Percentiles rank a stretch among this genome's conserved stretches.
phyloP scores from a whole-genome alignment of 495 filamentous ascomycete genomes.

The Aspergillus leporis region DNA sequence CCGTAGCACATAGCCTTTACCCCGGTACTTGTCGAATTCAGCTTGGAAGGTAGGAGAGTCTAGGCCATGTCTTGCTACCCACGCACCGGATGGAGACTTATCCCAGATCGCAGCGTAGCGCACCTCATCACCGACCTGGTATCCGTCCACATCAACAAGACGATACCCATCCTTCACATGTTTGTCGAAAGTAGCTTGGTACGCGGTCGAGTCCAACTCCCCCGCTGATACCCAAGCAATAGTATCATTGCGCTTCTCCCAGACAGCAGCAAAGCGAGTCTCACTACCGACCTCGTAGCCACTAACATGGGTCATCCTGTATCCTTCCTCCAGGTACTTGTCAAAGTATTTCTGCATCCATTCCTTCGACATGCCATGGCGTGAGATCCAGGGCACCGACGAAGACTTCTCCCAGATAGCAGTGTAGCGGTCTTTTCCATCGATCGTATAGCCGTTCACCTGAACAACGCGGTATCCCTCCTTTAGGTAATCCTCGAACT shows the following conservation, averaged over 20 bases:
- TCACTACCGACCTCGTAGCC: conserved; percentile 19
- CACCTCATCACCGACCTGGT: conserved; percentile 12
- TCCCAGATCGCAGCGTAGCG: conserved; percentile 26
- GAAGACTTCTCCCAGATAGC: conserved; percentile 25
- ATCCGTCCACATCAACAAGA: conserved; percentile 21
- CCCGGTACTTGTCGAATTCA: conserved; percentile 20
- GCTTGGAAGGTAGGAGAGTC: conserved; percentile 20
- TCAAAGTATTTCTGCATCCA: conserved; percentile 15
- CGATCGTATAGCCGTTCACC: conserved; percentile 23
- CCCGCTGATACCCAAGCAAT: conserved; percentile 14
- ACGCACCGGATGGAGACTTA: conserved; percentile 19
- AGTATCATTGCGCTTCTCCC: conserved; percentile 19
- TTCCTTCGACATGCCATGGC: conserved; percentile 18
- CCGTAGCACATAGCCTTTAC: conserved; percentile 19
- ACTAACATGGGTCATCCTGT: conserved; percentile 20
- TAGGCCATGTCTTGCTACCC: conserved; percentile 21
- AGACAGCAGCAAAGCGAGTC: conserved; percentile 17
- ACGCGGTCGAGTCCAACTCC: conserved; percentile 16
- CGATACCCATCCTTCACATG: conserved; percentile 22
- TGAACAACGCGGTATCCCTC: conserved; percentile 23
- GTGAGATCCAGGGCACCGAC: conserved; percentile 10
- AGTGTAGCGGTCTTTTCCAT: conserved; percentile 16
- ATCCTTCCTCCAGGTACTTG: conserved; percentile 15
- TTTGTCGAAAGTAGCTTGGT: conserved; percentile 19
- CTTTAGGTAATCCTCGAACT: conserved; percentile 16